These are phyloP conservation scores for Pterocarpus macrocarpus DNA, from an alignment of 306 rosid genomes.

Conservation along the genomic window DNA sequence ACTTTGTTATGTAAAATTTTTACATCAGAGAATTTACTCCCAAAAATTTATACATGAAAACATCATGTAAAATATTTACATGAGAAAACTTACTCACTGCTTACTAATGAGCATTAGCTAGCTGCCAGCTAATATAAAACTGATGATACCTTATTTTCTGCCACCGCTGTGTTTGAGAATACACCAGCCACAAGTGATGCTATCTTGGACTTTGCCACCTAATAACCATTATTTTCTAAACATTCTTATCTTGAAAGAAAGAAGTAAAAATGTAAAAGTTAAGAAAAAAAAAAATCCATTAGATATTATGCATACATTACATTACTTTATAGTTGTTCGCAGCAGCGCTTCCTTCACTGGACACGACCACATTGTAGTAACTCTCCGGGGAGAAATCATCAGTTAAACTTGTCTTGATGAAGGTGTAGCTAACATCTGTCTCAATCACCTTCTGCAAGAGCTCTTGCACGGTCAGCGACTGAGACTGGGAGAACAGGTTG, in stretches of 20 bases:
- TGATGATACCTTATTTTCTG: constrained; percentile 84
- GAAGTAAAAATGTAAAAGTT: constrained; percentile 32
- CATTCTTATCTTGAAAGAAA: neutral
- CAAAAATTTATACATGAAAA: too few relatives aligned
- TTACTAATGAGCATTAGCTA: too few relatives aligned
- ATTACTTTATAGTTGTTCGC: constrained; percentile 98
- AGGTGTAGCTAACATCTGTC: constrained; percentile 79
- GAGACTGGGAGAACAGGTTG: constrained; percentile 78
- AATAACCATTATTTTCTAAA: constrained; percentile 32
- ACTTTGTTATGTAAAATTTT: too few relatives aligned
- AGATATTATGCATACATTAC: constrained; percentile 93
- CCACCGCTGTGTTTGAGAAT: constrained; percentile 89
- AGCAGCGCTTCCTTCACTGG: constrained; percentile 71
- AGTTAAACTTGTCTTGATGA: constrained; percentile 82
- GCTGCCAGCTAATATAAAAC: constrained; percentile 9
- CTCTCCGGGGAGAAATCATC: constrained; percentile 85
- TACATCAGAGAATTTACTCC: too few relatives aligned
- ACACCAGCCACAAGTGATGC: constrained; percentile 87
- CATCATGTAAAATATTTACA: too few relatives aligned
- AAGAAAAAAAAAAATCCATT: constrained; percentile 29
- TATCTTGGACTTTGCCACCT: constrained; percentile 86
- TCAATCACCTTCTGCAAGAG: constrained; percentile 76
- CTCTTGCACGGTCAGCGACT: constrained; percentile 64
- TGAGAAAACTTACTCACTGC: too few relatives aligned
- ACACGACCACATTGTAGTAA: constrained; percentile 75